Base-by-base conservation (phyloP, 768 basidiomycete species). In the Amanita muscaria region DNA sequence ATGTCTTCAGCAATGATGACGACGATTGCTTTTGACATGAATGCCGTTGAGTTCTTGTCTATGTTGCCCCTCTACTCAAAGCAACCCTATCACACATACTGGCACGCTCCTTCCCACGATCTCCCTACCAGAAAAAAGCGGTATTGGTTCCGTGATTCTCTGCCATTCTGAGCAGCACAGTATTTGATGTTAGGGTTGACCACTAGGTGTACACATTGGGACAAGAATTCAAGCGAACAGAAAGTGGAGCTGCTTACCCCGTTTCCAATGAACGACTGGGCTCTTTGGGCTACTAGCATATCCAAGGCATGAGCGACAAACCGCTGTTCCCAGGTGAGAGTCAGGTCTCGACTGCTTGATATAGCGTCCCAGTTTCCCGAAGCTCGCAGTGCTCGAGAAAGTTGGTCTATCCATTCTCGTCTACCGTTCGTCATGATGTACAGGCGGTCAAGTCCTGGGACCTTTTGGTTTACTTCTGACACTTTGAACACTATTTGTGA, bases 191-290 rank as follows among this genome's bases (percentile, higher is more conserved):
- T n/a, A n/a, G n/a, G n/a, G n/a, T n/a, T n/a, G n/a, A n/a, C n/a
- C n/a, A n/a, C n/a, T n/a, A n/a, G n/a, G n/a, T n/a, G n/a, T n/a
- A n/a, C n/a, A n/a, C n/a, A n/a, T n/a, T n/a, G n/a, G n/a, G n/a
- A n/a, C n/a, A n/a, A n/a, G n/a, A n/a, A n/a, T n/a, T n/a, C n/a
- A n/a, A n/a, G n/a, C n/a, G n/a, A n/a, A n/a, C n/a, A n/a, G n/a
- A n/a, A n/a, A n/a, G n/a, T n/a, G n/a, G n/a, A n/a, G 21, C 22
- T 37, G 63, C 73, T 44, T 52, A 77, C 76, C 59, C 75, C 76
- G 52, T 77, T 77, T 1, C 75, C 74, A 41, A 77, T 64, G 46
- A 77, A 77, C 5, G 75, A 69, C 5, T 68, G 72, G 0, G 74
- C 73, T 38, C 58, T 58, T 24, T 66, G 59, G 19, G 68, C 76